A percentile compares a stretch with the other conserved stretches of the same genome.
phyloP scores from a whole-genome alignment of 2,329 filamentous ascomycete genomes.

The Cladosporium sp. region DNA sequence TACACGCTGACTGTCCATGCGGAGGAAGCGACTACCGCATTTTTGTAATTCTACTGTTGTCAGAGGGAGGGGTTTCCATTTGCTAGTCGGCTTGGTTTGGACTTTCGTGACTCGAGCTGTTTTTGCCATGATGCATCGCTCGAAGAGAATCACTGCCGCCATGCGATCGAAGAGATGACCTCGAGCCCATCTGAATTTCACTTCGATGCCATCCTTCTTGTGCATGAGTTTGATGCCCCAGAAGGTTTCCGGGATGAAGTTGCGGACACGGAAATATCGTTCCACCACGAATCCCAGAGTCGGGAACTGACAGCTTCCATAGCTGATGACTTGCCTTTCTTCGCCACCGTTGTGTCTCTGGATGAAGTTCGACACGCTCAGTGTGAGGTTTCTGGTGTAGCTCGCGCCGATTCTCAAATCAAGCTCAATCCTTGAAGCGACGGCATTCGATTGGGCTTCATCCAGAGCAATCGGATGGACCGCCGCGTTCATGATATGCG shows the following conservation, averaged over 20 bases:
- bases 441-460: slow-evolving; percentile 79
- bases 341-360: slow-evolving; percentile 62
- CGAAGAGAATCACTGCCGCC: slow-evolving; percentile 74
- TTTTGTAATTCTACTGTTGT: slow-evolving; percentile 97
- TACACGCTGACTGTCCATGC: slow-evolving; percentile 84
- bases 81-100: slow-evolving; percentile 83
- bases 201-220: slow-evolving; percentile 68
- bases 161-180: slow-evolving; percentile 83
- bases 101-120: slow-evolving; percentile 77
- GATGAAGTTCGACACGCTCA: slow-evolving; percentile 68
- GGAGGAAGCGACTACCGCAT: slow-evolving; percentile 80
- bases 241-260: slow-evolving; percentile 87
- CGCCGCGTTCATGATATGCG: slow-evolving; percentile 84
- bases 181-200: slow-evolving; percentile 79
- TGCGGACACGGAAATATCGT: slow-evolving; percentile 86
- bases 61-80: slow-evolving; percentile 87
- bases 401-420: slow-evolving; percentile 88
- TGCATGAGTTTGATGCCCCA: slow-evolving; percentile 89
- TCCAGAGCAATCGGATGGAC: slow-evolving; percentile 72
- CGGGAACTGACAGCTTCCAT: slow-evolving; percentile 83
- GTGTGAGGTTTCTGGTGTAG: slow-evolving; percentile 83
- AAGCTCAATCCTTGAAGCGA: slow-evolving; percentile 82
- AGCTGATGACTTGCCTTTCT: slow-evolving; percentile 49
- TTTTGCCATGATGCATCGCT: slow-evolving; percentile 73
- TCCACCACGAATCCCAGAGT: slow-evolving; percentile 96